Base-by-base conservation (phyloP, 805 yeast species). In the Komagataella populi region DNA sequence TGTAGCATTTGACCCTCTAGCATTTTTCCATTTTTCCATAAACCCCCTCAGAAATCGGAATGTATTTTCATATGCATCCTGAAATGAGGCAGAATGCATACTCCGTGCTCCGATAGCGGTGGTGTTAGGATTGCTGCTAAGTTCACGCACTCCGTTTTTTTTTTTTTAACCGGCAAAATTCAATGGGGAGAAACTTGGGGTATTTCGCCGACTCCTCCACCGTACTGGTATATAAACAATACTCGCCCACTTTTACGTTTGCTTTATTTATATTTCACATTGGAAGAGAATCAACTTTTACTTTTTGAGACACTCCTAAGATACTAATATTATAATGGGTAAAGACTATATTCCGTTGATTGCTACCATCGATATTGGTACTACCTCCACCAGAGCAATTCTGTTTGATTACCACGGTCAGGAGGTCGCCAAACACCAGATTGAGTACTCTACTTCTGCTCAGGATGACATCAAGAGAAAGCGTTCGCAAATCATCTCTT, bases 331-430 rank as follows among this genome's bases (percentile, higher is more conserved):
- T 30, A 30, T 8, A 30, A 30, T 30, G 39, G 39, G 39, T 10
- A 30, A 30, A 30, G 39, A 30, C 39, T 30, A 30, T 30, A 62
- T 60, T 46, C 77, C 77, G 1, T 57, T 73, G 46, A 63, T 87
- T 49, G 89, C 87, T 14, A 78, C 95, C 52, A 81, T 88, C 46
- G 96, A 88, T 65, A 87, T 83, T 48, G 97, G 97, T 45, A 89
- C 97, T 23, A 89, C 96, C 1, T 86, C 96, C 18, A 86, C 96
- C 20, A 76, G 98, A 59, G 90, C 86, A 46, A 90, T 90, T 54
- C 73, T 88, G 49, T 91, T 90, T 69, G 72, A 80, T 60, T 75
- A 76, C 55, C 70, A 71, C 46, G 96, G 96, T 46, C 72, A 73
- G 55, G 96, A 90, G 56, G 73, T 89, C 23, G 88, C 95, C 50